Evolutionary conservation across 352 stramenopile genomes (phyloP), one percentile per base, ranked within the genome.

Genomic region (Globisporangium solare): DNA sequence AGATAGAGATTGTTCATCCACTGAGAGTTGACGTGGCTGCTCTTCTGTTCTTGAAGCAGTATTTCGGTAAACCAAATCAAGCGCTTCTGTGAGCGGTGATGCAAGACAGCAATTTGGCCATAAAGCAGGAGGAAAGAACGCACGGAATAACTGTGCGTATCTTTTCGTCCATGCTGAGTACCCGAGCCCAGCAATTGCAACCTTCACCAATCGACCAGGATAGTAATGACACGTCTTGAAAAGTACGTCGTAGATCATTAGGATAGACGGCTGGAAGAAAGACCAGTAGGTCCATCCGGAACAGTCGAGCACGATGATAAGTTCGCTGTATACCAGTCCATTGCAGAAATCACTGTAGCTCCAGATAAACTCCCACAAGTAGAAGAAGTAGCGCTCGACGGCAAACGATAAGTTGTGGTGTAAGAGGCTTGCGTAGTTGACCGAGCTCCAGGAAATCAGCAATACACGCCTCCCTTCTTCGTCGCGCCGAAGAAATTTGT

Each of bases 311-410:
- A 78, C 37, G 1, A 78, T 3, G 10, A 68, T 54, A 1, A 78
- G 48, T n/a, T 77, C 54, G 17, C 67, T 78, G 24, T 66, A 53
- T 3, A 43, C 42, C 10, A 68, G 58, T 1, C 61, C 67, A 50
- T 74, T 53, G 24, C 65, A 43, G 10, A 68, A 31, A 37, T 77
- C 70, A 22, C 70, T 51, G 40, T 78, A 78, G 48, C 67, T 78
- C 70, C 70, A 78, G 31, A 78, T 75, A 46, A 71, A 78, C 48
- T 78, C 70, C 60, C 64, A 73, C n/a, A 78, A n/a, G 58, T 71
- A 78, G 39, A 78, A 39, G 46, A 75, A 75, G 39, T 73, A 68
- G 21, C 70, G 67, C 12, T 54, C 56, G 24, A 78, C 46, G 22
- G 73, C 63, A 47, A 67, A 70, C 22, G 64, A 71, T 15, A 78